Evolutionary conservation across 2,329 filamentous ascomycete species (phyloP), one percentile per base, ranked within the genome.

Genomic region (Tolypocladium album): DNA sequence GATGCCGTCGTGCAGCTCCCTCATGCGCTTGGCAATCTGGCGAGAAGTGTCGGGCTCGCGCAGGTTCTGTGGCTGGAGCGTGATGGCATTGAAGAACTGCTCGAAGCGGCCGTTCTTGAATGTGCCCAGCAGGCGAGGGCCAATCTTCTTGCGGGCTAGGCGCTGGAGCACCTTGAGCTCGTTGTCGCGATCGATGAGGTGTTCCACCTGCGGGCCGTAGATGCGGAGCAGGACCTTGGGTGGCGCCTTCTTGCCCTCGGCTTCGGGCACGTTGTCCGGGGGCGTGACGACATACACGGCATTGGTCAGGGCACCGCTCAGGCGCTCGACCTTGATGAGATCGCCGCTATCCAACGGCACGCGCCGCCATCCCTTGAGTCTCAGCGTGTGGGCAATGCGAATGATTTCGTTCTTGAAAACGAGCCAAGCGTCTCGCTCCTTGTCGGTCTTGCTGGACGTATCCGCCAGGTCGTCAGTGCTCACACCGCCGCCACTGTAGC

Each of bases 11-110:
- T 99, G 94, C 42, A 99, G 81, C 73, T 99, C 94, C 63, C 92
- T 84, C 91, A 99, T 96, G 57, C 94, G 89, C 79, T 97, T 97
- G 15, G 94, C 93, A 69, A 99, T 99, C 70, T 96, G 90, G 68
- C 84, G 89, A 40, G 89, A 95, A 0, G 90, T 97, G 57, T 91
- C 89, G 0, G 90, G 84, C 39, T 90, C 84, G 43, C 90, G 87
- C 55, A 99, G 75, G 65, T 96, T 89, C 34, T 83, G 79, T 0
- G 88, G 81, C 0, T 87, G 93, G 50, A 99, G 81, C 0, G 94
- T 87, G 43, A 85, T 84, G 0, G 94, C 92, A 69, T 96, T 85
- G 71, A 97, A 89, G 70, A 87, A 97, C 72, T 99, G 88, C 74
- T 99, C 94, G 65, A 99, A 99, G 6, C 94, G 89, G 12, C 94